A percentile compares a stretch with the other conserved stretches of the same genome.
phyloP scores from a whole-genome alignment of 1,284 basidiomycete genomes.

The Cystobasidium slooffiae region DNA sequence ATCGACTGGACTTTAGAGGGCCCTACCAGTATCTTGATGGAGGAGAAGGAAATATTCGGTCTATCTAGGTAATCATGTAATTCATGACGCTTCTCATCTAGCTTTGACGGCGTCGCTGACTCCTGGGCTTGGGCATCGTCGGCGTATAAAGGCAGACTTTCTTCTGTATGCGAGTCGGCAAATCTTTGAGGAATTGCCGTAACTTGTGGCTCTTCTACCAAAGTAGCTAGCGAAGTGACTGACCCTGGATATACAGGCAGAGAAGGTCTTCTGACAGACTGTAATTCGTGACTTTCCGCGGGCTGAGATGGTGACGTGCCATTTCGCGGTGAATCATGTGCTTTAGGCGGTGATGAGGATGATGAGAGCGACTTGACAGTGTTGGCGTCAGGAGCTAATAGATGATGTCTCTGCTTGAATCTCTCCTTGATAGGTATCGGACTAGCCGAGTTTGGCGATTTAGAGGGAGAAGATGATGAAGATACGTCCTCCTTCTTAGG shows the following conservation, averaged over 20 bases:
- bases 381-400: neutral
- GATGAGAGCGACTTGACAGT: no score
- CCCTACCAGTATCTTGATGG: neutral
- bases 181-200: neutral
- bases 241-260: slow-evolving; percentile 13
- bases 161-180: neutral
- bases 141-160: neutral
- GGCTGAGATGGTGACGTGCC: neutral
- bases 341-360: no score
- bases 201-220: neutral
- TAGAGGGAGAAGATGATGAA: neutral
- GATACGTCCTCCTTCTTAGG: neutral
- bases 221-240: slow-evolving; percentile 11
- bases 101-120: neutral
- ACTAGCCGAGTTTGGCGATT: neutral
- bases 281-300: neutral
- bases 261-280: neutral
- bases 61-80: slow-evolving; percentile 11
- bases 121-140: neutral
- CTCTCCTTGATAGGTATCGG: slow-evolving; percentile 7
- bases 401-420: slow-evolving; percentile 17
- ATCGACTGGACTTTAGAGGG: neutral
- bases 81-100: slow-evolving; percentile 5
- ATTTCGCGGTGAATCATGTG: no score
- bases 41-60: slow-evolving; percentile 3